Conservation (phyloP, 2,329 filamentous ascomycete genomes). For the Phialemoniopsis sp. region DNA sequence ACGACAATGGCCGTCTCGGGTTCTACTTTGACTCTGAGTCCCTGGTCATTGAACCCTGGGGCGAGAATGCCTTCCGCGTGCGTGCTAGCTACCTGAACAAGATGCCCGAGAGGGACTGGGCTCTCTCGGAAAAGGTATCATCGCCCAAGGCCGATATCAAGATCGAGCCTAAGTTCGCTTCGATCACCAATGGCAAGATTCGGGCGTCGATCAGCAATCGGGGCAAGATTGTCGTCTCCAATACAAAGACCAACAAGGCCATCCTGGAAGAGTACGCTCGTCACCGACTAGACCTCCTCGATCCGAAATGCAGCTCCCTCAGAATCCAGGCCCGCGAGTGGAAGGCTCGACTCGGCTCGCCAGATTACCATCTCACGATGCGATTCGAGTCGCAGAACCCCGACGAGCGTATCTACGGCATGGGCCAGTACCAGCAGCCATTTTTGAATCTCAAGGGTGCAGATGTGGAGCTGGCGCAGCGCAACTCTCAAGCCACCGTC, state of each 20-base stretch:
- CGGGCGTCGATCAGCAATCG: slow-evolving; percentile 37
- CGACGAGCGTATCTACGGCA: slow-evolving; percentile 61
- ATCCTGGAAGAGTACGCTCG: slow-evolving; percentile 51
- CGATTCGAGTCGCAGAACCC: slow-evolving; percentile 51
- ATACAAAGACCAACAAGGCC: slow-evolving; percentile 28
- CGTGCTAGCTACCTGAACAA: slow-evolving; percentile 33
- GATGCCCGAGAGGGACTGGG: slow-evolving; percentile 34
- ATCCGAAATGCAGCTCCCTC: slow-evolving; percentile 56
- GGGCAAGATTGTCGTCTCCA: slow-evolving; percentile 45
- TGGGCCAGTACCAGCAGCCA: slow-evolving; percentile 66
- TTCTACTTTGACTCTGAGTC: too few relatives aligned
- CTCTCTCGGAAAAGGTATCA: slow-evolving; percentile 23
- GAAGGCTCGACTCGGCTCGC: slow-evolving; percentile 40
- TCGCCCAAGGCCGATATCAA: slow-evolving; percentile 7
- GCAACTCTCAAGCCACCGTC: slow-evolving; percentile 63
- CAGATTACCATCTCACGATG: slow-evolving; percentile 51
- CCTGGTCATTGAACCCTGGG: slow-evolving; percentile 38
- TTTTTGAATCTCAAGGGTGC: slow-evolving; percentile 58
- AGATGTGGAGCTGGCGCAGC: slow-evolving; percentile 61
- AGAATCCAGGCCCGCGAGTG: slow-evolving; percentile 55
- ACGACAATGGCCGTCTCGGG: slow-evolving; percentile 40
- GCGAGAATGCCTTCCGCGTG: slow-evolving; percentile 39
- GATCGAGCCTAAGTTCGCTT: slow-evolving; percentile 23
- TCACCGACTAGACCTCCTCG: slow-evolving; percentile 41
- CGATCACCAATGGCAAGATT: slow-evolving; percentile 43